These are phyloP conservation scores for Pezicula radicicola DNA, from an alignment of 2,329 filamentous ascomycete genomes.

Conservation along the genomic window DNA sequence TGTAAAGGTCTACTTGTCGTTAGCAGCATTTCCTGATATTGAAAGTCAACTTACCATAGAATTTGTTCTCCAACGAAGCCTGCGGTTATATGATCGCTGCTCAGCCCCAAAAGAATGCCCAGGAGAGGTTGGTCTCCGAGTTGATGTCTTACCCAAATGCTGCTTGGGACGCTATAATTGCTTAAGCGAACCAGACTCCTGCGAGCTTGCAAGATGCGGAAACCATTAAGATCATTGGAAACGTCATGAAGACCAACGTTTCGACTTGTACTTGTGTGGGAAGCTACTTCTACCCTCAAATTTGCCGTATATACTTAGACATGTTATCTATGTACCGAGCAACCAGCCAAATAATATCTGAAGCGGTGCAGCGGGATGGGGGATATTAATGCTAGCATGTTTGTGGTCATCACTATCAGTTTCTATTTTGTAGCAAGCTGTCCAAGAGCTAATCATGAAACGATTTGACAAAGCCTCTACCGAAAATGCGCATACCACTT, in stretches of 20 bases:
- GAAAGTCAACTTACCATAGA: no score
- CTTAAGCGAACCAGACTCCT: slow-evolving; percentile 79
- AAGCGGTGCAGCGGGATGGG: slow-evolving; percentile 85
- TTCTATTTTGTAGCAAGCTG: slow-evolving; percentile 35
- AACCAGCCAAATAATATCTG: slow-evolving; percentile 93
- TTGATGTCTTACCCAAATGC: slow-evolving; percentile 91
- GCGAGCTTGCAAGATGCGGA: slow-evolving; percentile 86
- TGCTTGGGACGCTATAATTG: slow-evolving; percentile 95
- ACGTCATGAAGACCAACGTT: slow-evolving; percentile 99
- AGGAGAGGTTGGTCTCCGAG: slow-evolving; percentile 87
- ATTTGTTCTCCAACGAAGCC: no score
- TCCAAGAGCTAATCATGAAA: slow-evolving; percentile 52
- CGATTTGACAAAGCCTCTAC: slow-evolving; percentile 46
- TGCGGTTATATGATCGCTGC: slow-evolving; percentile 99
- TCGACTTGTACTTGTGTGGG: slow-evolving; percentile 97
- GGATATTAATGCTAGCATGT: slow-evolving; percentile 22
- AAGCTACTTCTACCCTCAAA: slow-evolving; percentile 96
- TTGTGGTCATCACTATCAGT: not conserved
- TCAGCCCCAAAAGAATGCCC: slow-evolving; percentile 90
- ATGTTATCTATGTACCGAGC: slow-evolving; percentile 99
- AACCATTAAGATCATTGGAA: slow-evolving; percentile 97
- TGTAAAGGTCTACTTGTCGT: no score
- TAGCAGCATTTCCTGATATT: no score
- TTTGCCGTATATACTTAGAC: slow-evolving; percentile 94
- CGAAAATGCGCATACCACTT: slow-evolving; percentile 5